Base-by-base conservation (phyloP, 257 asterid species). In the Jacaranda copaia region DNA sequence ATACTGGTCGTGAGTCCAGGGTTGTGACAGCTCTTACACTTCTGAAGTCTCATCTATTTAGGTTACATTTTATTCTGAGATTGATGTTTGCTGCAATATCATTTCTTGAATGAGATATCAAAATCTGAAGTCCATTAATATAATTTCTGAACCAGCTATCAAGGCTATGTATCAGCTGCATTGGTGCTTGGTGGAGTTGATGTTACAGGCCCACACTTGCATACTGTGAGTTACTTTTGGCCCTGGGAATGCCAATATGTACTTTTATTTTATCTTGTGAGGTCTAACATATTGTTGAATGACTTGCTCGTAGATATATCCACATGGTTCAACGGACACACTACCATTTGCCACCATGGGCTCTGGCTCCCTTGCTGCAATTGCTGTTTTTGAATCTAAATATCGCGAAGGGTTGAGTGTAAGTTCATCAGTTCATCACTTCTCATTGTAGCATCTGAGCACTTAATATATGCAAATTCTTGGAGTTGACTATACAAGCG, bases 271-370 rank as follows among this genome's bases (percentile, higher is more conserved):
- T 52, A 18, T 12, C 0, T 5, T 68, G 3, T 53, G 9, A 36
- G 38, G 15, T 13, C 57, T 19, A 45, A 43, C 52, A 19, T 14
- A 53, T 13, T 79, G 40, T 43, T 52, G 51, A 61, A 45, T 72
- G 63, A 25, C 69, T 43, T 45, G 15, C 46, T 67, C 51, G 8
- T 84, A 91, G 97, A 91, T 91, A 61, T 87, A 91, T 80, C 97
- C 93, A 18, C 97, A 91, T 79, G 94, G 96, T 74, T 91, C 96
- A 68, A 91, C 93, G 6, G 97, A 91, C 59, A 87, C 94, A 16
- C 84, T 91, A 59, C 97, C 97, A 12, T 91, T 80, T 79, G 97
- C 97, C 52, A 91, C 97, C 53, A 91, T 91, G 97, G 97, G 97
- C 46, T 42, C 7, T 42, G 94, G 97, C 80, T 91, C 94, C 25